These are phyloP conservation scores for Taphrina confusa DNA, from an alignment of 1,139 yeast genomes.

Conservation along the genomic window DNA sequence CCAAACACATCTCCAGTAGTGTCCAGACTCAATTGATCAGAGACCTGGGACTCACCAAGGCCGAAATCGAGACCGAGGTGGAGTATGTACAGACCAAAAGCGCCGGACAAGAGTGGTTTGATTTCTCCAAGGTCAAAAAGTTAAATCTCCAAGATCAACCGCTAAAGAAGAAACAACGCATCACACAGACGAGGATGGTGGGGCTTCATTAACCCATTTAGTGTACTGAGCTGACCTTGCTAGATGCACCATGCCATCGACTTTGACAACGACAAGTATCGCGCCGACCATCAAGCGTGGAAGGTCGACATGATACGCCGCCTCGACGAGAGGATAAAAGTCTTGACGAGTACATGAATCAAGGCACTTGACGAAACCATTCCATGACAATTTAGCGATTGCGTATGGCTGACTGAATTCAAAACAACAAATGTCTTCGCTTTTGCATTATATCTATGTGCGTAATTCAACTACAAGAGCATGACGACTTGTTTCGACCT, in stretches of 20 bases:
- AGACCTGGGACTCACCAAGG: constrained; percentile 7
- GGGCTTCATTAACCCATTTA: not conserved
- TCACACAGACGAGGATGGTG: constrained; percentile 17
- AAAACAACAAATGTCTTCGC: constrained; percentile 6
- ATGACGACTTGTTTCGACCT: not conserved
- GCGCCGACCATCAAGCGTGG: constrained; percentile 1
- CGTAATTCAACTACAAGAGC: not conserved
- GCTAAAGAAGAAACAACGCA: constrained; percentile 1
- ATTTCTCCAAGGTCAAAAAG: constrained; percentile 1
- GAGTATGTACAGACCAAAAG: not conserved
- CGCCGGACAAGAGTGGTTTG: constrained; percentile 12
- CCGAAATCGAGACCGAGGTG: constrained; percentile 14
- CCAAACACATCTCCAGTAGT: not conserved
- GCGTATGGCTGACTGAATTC: too few relatives aligned
- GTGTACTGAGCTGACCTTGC: not conserved
- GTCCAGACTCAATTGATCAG: not conserved
- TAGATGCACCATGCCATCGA: constrained; percentile 4
- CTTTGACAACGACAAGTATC: constrained; percentile 14
- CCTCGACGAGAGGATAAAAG: not conserved
- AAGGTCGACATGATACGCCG: not conserved
- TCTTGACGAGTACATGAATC: not conserved
- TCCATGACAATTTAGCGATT: too few relatives aligned
- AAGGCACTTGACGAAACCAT: too few relatives aligned
- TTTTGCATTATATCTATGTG: constrained; percentile 20
- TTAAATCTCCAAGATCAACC: not conserved